Conservation (phyloP, 2,329 filamentous ascomycete genomes). For the Xylaria sp. region DNA sequence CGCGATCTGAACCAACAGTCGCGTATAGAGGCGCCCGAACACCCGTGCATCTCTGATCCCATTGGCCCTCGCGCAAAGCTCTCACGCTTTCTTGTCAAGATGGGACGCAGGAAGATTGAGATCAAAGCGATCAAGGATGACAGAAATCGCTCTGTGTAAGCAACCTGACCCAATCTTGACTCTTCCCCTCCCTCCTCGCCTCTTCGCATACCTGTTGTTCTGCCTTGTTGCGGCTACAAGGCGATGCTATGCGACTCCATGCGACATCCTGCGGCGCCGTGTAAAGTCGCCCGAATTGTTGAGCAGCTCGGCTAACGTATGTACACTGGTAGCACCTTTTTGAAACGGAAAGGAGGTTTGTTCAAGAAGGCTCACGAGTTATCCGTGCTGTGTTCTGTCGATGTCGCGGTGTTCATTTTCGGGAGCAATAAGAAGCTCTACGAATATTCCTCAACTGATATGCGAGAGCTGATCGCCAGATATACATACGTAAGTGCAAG, state of each 20-base stretch:
- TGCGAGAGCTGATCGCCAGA: conserved; percentile 85
- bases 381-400: conserved; percentile 95
- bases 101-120: conserved; percentile 99
- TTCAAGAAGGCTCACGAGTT: conserved; percentile 99
- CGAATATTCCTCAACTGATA: conserved; percentile 93
- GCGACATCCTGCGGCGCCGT: conserved; percentile 3
- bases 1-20: conserved; percentile 19
- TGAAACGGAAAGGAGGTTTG: conserved; percentile 97
- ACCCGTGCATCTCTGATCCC: conserved; percentile 10
- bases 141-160: conserved; percentile 95
- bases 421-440: conserved; percentile 99
- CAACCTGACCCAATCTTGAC: conserved; percentile 32
- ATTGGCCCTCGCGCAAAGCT: conserved; percentile 11
- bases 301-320: conserved; percentile 29
- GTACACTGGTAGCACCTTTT: conserved; percentile 74
- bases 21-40: conserved; percentile 22
- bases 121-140: conserved; percentile 99
- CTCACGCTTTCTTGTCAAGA: conserved; percentile 49
- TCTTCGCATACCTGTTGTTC: neutral
- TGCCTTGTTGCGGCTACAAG: too few relatives aligned
- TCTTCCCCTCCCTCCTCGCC: neutral
- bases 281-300: neutral
- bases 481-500: conserved; percentile 82
- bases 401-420: conserved; percentile 98
- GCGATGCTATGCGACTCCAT: conserved; percentile 2